phyloP scores from a whole-genome alignment of 495 filamentous ascomycete species.

The Usnea hakonensis region DNA sequence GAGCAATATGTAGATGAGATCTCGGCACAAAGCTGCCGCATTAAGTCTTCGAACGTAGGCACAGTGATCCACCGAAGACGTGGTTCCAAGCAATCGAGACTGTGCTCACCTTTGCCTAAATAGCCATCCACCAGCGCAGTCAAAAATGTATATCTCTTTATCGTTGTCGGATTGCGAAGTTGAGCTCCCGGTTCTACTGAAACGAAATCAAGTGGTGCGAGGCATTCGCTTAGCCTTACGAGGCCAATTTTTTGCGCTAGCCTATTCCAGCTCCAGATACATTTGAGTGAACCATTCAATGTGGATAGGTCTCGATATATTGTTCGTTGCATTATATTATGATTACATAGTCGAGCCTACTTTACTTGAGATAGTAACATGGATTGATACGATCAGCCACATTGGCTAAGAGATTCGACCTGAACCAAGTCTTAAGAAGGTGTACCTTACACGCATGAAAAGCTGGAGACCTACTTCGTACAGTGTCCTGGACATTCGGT shows the following conservation, averaged over 20 bases:
- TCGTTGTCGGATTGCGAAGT: slow-evolving; percentile 5
- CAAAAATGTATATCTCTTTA: slow-evolving; percentile 2
- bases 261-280: background rate
- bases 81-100: background rate
- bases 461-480: background rate
- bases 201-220: slow-evolving; percentile 4
- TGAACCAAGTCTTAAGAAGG: background rate
- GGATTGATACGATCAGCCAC: background rate
- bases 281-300: background rate
- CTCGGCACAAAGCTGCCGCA: background rate
- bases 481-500: background rate
- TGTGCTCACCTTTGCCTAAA: slow-evolving; percentile 17
- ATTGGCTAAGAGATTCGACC: background rate
- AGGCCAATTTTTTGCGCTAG: background rate
- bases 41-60: background rate
- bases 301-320: too few species aligned
- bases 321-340: background rate
- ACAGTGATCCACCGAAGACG: background rate
- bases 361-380: background rate
- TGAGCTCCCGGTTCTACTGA: background rate
- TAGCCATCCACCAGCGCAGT: slow-evolving; percentile 21
- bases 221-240: background rate
- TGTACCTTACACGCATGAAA: background rate
- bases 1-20: background rate
- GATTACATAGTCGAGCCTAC: background rate